Evolutionary conservation across 768 basidiomycete species (phyloP).

Genomic region (Cystobasidium onofrii): DNA sequence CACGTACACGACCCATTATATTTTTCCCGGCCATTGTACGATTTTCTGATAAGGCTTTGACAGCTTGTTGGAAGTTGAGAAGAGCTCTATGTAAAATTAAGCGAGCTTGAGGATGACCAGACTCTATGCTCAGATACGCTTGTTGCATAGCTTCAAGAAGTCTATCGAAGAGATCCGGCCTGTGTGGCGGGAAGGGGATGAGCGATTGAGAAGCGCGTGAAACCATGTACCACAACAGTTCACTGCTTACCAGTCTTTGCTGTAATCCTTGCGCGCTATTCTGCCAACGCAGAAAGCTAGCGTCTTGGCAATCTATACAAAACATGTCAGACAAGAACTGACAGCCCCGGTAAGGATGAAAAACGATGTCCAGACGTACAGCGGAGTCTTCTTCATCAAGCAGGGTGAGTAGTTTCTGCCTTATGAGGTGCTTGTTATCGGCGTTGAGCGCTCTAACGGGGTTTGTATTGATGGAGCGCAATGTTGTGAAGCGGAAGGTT

Average conservation of each 20-base stretch:
- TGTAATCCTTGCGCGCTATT: conserved; percentile 70
- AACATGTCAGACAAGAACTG: background rate
- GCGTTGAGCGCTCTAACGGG: conserved; percentile 59
- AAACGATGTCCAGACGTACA: conserved; percentile 46
- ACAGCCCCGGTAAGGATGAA: background rate
- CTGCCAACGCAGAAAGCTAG: conserved; percentile 67
- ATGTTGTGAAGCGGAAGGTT: background rate
- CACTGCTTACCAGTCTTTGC: conserved; percentile 57
- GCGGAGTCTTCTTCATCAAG: conserved; percentile 70
- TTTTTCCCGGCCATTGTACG: conserved; percentile 36
- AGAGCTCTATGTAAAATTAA: conserved; percentile 37
- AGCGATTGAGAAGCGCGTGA: background rate
- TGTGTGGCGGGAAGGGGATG: conserved; percentile 43
- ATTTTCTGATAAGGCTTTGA: conserved; percentile 39
- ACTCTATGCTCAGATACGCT: conserved; percentile 49
- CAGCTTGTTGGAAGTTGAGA: conserved; percentile 33
- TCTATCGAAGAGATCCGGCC: conserved; percentile 56
- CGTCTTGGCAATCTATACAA: conserved; percentile 64
- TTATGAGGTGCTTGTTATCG: conserved; percentile 60
- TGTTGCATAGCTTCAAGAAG: conserved; percentile 55
- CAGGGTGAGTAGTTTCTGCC: conserved; percentile 58
- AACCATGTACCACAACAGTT: background rate
- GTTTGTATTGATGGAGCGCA: background rate
- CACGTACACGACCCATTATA: conserved; percentile 32
- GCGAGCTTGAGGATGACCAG: conserved; percentile 44